Base-by-base conservation (phyloP, 164 flowering plant genomes). In the Warburgia ugandensis region DNA sequence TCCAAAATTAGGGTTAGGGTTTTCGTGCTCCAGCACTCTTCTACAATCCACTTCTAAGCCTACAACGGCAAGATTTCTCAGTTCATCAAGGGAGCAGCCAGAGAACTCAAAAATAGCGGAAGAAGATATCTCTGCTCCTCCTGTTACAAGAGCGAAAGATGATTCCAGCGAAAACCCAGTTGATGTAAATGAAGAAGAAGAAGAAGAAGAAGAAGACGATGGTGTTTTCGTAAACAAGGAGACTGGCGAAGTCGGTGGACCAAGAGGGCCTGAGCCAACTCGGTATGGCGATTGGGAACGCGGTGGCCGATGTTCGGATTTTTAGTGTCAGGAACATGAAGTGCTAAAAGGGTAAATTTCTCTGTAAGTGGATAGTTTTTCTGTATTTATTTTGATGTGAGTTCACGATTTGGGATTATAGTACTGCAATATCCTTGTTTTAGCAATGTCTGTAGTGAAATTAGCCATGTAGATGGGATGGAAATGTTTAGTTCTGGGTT, bases 271-370 rank as follows among this genome's bases (percentile, higher is more conserved):
- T n/a, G 58, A 54, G 58, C 58, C 58, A 12, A 54, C 58, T 21
- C 58, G 58, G 16, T 54, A 54, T 16, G 58, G 58, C 22, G 83
- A 79, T 54, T 82, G 89, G 89, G 85, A 82, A 38, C 75, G 68
- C 10, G 66, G 67, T 16, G 89, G 89, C 6, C 74, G 89, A 13
- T 82, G 89, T 64, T 77, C 60, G 5, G 89, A 82, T 56, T 82
- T 82, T 22, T 82, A 57, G 66, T n/a, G 4, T 8, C 8, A 1
- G 1, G 37, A 4, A n/a, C 26, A 45, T n/a, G n/a, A n/a, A n/a
- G n/a, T n/a, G n/a, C n/a, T n/a, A n/a, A n/a, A 13, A 25, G 6
- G 32, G 49, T 45, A 45, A 43, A n/a, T n/a, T n/a, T n/a, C n/a
- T n/a, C n/a, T n/a, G n/a, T n/a, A n/a, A n/a, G n/a, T n/a, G n/a